Conservation (phyloP, 345 rosid genomes). For the Moringa oleifera region DNA sequence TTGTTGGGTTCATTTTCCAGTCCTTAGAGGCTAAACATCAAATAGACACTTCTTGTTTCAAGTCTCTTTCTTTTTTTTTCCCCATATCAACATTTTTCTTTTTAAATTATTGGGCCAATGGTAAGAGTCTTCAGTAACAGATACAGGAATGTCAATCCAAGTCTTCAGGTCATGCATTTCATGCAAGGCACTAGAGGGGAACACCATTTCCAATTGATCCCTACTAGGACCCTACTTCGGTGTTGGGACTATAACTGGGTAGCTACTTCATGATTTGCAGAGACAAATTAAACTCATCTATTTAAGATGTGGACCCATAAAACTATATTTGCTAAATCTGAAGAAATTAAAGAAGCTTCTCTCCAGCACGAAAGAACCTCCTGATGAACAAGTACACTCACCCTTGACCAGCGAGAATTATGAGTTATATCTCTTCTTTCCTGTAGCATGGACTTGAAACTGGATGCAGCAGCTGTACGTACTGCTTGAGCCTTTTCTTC, state of each 20-base stretch:
- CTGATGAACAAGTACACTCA: slow-evolving; percentile 20
- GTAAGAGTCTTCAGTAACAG: not conserved
- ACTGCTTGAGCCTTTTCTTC: slow-evolving; percentile 71
- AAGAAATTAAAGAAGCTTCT: not conserved
- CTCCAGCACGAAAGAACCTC: not conserved
- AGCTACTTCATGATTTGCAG: not conserved
- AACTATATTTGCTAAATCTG: no score
- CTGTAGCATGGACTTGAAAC: slow-evolving; percentile 78
- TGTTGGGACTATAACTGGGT: not conserved
- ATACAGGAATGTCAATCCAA: not conserved
- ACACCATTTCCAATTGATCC: not conserved
- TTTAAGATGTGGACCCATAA: not conserved
- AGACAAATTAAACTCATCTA: not conserved
- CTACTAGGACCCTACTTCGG: not conserved
- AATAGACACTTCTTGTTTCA: no score
- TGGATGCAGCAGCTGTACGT: slow-evolving; percentile 58
- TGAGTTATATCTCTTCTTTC: slow-evolving; percentile 64
- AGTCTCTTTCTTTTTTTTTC: no score
- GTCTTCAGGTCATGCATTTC: not conserved
- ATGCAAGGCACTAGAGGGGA: not conserved
- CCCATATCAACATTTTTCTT: no score
- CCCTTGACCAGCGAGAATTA: slow-evolving; percentile 90
- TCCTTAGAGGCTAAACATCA: no score
- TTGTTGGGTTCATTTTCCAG: no score
- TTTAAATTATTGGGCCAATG: no score